Percentiles rank a stretch among this genome's conserved stretches.
Evolutionary conservation across 192 early-diverging fungal genomes (phyloP).

Genomic region (Phycomyces blakesleeanus): DNA sequence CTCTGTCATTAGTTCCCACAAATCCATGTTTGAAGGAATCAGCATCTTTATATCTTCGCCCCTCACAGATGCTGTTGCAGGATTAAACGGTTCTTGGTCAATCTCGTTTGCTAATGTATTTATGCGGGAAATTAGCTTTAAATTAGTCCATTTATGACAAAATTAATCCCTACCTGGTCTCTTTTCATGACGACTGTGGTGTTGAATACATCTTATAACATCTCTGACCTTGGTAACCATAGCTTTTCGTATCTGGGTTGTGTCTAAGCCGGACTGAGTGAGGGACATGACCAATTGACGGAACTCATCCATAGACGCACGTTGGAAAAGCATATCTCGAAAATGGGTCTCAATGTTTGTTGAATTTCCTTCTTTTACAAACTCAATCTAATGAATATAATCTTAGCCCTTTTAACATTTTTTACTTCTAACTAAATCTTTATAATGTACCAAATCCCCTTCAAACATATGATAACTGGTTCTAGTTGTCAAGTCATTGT

Average conservation of each 20-base stretch:
- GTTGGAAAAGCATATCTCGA: slow-evolving; percentile 67
- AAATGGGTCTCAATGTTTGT: slow-evolving; percentile 62
- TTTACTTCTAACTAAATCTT: slow-evolving; percentile 16
- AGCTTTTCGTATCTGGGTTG: slow-evolving; percentile 45
- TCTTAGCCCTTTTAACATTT: slow-evolving; percentile 34
- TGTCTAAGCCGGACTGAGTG: slow-evolving; percentile 36
- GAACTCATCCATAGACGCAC: slow-evolving; percentile 71
- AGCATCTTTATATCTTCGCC: slow-evolving; percentile 50
- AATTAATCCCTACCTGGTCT: slow-evolving; percentile 14
- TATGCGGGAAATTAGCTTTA: background rate
- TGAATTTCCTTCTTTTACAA: slow-evolving; percentile 57
- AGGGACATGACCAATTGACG: slow-evolving; percentile 44
- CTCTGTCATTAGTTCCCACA: slow-evolving; percentile 75
- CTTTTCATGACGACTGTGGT: slow-evolving; percentile 24
- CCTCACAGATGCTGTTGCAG: slow-evolving; percentile 12
- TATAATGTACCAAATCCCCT: slow-evolving; percentile 38
- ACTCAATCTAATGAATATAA: slow-evolving; percentile 48
- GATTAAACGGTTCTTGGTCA: slow-evolving; percentile 24
- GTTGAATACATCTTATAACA: slow-evolving; percentile 52
- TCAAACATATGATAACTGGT: slow-evolving; percentile 47
- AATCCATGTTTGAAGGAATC: slow-evolving; percentile 62
- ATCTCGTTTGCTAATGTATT: slow-evolving; percentile 2
- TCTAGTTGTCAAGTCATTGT: slow-evolving; percentile 42
- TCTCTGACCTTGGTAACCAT: slow-evolving; percentile 47
- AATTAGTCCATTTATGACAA: background rate